Evolutionary conservation across 345 rosid species (phyloP), one percentile per base, ranked within the genome.

Genomic region (Conringia planisiliqua): DNA sequence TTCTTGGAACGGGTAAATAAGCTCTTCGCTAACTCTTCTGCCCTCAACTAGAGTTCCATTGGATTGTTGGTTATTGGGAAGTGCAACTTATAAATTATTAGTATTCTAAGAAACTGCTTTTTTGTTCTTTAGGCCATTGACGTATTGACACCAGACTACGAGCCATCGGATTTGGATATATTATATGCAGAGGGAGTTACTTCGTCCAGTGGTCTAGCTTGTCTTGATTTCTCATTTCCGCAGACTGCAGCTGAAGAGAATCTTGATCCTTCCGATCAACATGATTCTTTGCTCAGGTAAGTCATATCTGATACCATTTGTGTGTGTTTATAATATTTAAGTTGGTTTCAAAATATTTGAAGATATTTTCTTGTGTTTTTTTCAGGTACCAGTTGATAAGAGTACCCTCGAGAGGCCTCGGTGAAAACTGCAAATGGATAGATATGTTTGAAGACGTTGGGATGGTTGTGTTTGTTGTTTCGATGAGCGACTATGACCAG

Each of bases 371-470:
- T 46, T 20, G 12, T 51, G 32, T 24, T 48, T 48, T 0, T 5
- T 14, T 56, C 83, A 95, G 99, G 86, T 95, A 92, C 83, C 98
- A 95, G 82, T 83, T 95, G 73, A 90, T 95, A 27, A 86, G 99
- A 76, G 86, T 92, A 32, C 93, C 87, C 8, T 85, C 97, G 0
- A 83, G 92, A 73, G 97, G 99, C 68, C 87, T 90, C 3, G 96
- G 96, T 7, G 99, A 89, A 77, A 92, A 89, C 82, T 95, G 96
- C 83, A 90, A 90, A 71, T 95, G 98, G 98, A 87, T 95, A 14
- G 97, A 95, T 79, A 92, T 92, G 98, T 96, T 96, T 56, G 99
- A 96, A 84, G 99, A 96, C 62, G 85, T 92, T 26, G 98, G 99
- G 42, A 86, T 96, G 82, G 89, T 92, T 79, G 83, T 89, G 43